Conservation (phyloP, 129 eudicot species). For the Rutidosis leptorrhynchoides region DNA sequence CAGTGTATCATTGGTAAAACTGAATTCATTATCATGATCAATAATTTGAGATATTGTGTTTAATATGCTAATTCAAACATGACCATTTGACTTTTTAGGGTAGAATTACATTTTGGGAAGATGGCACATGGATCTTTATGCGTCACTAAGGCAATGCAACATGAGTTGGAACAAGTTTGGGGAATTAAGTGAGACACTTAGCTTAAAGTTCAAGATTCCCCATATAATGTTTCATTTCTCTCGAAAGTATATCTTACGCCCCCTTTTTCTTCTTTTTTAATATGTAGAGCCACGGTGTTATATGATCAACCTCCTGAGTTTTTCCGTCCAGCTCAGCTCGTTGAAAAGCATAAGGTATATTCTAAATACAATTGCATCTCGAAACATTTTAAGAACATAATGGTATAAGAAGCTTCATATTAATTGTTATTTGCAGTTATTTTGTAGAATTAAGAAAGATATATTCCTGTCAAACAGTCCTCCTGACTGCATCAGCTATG, state of each 20-base stretch:
- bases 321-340: slow-evolving; percentile 75
- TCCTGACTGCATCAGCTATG: slow-evolving; percentile 78
- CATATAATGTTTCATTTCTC: slow-evolving; percentile 9
- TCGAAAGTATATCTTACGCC: slow-evolving; percentile 5
- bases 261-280: slow-evolving; percentile 3
- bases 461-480: slow-evolving; percentile 44
- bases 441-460: slow-evolving; percentile 63
- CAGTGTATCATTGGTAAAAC: slow-evolving; percentile 82
- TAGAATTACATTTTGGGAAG: slow-evolving; percentile 84
- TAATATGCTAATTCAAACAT: slow-evolving; percentile 19
- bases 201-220: slow-evolving; percentile 17
- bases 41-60: slow-evolving; percentile 4
- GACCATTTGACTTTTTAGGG: slow-evolving; percentile 40
- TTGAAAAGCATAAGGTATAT: slow-evolving; percentile 79
- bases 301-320: slow-evolving; percentile 99
- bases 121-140: slow-evolving; percentile 88
- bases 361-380: slow-evolving; percentile 18
- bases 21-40: neutral
- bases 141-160: slow-evolving; percentile 94
- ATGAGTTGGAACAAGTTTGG: slow-evolving; percentile 94
- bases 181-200: slow-evolving; percentile 71
- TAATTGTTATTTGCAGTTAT: slow-evolving; percentile 57
- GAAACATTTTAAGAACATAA: slow-evolving; percentile 11
- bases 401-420: slow-evolving; percentile 9
- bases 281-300: slow-evolving; percentile 74